phyloP scores from a whole-genome alignment of 176 grass and related monocot genomes.

The Cenchrus fungigraminus region DNA sequence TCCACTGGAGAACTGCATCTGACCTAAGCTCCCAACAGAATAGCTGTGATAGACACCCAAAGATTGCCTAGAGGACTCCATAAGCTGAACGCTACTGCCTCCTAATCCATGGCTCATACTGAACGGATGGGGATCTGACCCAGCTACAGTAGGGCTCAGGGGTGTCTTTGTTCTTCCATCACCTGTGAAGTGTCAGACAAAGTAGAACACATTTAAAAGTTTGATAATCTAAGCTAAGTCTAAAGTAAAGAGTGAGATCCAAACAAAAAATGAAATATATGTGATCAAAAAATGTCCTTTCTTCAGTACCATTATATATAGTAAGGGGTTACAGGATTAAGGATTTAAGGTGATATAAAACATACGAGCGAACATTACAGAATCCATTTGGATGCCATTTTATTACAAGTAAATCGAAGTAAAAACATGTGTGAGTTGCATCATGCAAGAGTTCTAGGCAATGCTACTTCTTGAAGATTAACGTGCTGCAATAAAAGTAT shows the following conservation, averaged over 20 bases:
- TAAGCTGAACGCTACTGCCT: conserved; percentile 71
- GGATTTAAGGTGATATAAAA: background rate
- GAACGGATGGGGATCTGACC: conserved; percentile 85
- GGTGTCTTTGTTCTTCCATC: conserved; percentile 86
- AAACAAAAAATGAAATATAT: background rate
- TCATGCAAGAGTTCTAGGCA: conserved; percentile 4
- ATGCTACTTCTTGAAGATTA: conserved; percentile 16
- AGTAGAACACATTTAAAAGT: conserved; percentile 3
- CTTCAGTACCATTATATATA: background rate
- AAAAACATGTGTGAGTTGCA: conserved; percentile 6
- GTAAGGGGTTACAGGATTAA: background rate
- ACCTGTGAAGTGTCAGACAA: conserved; percentile 46
- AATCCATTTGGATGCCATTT: background rate
- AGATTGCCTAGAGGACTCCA: conserved; percentile 72
- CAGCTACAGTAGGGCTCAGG: conserved; percentile 85
- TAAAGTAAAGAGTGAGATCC: no score
- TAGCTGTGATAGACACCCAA: conserved; percentile 83
- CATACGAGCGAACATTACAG: conserved; percentile 9
- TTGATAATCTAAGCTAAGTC: conserved; percentile 4
- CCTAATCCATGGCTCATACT: conserved; percentile 71
- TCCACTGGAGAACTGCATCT: conserved; percentile 85
- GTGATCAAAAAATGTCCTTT: conserved; percentile 1
- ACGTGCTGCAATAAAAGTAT: conserved; percentile 14
- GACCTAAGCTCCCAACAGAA: conserved; percentile 93
- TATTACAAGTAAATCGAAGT: background rate